These are phyloP conservation scores for Xeromyces bisporus DNA, from an alignment of 495 filamentous ascomycete species.

Conservation along the genomic window DNA sequence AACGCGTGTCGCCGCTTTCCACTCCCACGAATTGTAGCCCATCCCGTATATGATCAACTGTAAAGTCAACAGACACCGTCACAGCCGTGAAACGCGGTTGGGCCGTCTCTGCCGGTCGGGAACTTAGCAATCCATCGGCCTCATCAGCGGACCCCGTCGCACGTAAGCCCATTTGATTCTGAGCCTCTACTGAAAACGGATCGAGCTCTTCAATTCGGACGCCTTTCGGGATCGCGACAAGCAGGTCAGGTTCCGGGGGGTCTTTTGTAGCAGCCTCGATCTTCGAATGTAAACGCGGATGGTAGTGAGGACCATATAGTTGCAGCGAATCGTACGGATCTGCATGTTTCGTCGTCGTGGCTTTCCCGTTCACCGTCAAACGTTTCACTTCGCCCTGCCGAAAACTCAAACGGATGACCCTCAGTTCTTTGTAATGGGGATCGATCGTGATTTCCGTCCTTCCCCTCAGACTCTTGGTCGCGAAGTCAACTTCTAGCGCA, in stretches of 20 bases:
- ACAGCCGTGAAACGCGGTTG: slow-evolving; percentile 40
- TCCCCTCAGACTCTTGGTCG: slow-evolving; percentile 54
- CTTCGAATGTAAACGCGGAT: slow-evolving; percentile 51
- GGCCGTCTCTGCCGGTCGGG: slow-evolving; percentile 19
- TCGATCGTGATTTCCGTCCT: slow-evolving; percentile 66
- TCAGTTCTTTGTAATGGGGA: slow-evolving; percentile 46
- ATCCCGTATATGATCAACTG: slow-evolving; percentile 54
- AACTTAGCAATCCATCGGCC: slow-evolving; percentile 19
- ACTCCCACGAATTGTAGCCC: slow-evolving; percentile 83
- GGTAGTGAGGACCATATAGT: slow-evolving; percentile 61
- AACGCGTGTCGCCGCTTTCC: slow-evolving; percentile 57
- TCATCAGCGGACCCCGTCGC: slow-evolving; percentile 18
- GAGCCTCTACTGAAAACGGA: slow-evolving; percentile 35
- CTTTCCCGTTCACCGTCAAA: slow-evolving; percentile 53
- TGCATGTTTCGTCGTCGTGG: slow-evolving; percentile 38
- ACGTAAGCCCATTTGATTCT: slow-evolving; percentile 28
- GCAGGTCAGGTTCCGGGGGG: slow-evolving; percentile 40
- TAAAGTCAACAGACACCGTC: slow-evolving; percentile 53
- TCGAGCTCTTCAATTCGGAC: slow-evolving; percentile 50
- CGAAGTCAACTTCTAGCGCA: slow-evolving; percentile 75
- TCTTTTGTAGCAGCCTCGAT: slow-evolving; percentile 45
- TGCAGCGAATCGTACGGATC: slow-evolving; percentile 56
- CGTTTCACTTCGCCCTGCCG: slow-evolving; percentile 63
- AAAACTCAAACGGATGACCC: slow-evolving; percentile 62
- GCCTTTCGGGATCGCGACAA: slow-evolving; percentile 45